Evolutionary conservation across 768 basidiomycete species (phyloP), one percentile per base, ranked within the genome.

Genomic region (Hypholoma sublateritium): DNA sequence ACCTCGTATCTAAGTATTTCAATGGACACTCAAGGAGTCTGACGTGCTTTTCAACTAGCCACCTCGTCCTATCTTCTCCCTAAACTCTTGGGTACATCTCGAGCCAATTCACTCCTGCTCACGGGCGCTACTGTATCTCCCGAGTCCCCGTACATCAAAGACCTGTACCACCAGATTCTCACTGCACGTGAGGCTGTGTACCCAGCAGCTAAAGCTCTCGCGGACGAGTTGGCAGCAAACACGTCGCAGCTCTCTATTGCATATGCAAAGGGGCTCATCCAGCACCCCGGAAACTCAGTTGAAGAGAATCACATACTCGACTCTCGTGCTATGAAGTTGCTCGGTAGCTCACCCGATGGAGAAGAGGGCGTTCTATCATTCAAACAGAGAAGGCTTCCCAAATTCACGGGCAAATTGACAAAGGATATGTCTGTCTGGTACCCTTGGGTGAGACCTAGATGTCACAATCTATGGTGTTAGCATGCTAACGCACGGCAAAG

Each of bases 271-370:
- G 79, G 74, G 3, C 67, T 85, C 19, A 62, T 86, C 4, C 79
- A 80, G 60, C 76, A 80, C 56, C 77, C 82, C 1, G 80, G 77
- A 8, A 70, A 77, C 53, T 77, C 72, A 6, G 69, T 76, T 37
- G 83, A 86, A 64, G 81, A 81, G 62, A 82, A 80, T 53, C 82
- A 85, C 55, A 60, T 84, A 3, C 62, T 78, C 16, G 83, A 85
- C 59, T 84, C 84, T 9, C 68, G 77, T 14, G 77, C 73, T 5
- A 77, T 85, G 21, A 69, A 74, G 22, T 61, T 77, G 21, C 60
- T 80, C 0, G 79, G 67, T 0, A 64, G 58, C 17, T 70, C 73
- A 5, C 61, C 59, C 8, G 84, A 84, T 58, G 78, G 74, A 0
- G 66, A 64, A 13, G 83, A 84, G 57, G 83, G 83, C 3, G 74